Base-by-base conservation (phyloP, 192 early-diverging fungal species). In the Dissophora ornata region DNA sequence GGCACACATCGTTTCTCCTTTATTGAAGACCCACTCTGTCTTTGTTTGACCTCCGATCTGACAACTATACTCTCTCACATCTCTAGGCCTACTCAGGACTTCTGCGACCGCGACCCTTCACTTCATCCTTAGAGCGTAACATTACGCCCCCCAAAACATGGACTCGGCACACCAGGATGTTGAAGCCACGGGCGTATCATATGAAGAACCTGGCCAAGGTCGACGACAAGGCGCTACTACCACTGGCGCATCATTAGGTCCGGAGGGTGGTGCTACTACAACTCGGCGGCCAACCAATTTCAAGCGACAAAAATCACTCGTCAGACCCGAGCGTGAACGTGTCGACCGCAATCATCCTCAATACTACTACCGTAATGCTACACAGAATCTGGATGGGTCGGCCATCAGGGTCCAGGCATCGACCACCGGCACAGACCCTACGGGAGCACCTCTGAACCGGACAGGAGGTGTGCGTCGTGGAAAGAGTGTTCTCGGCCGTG, bases 241-340 rank as follows among this genome's bases (percentile, higher is more conserved):
- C 49, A 47, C 25, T 62, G 33, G 18, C 32, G 30, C 62, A 18
- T 21, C 48, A 52, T 15, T 42, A n/a, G 52, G 33, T 28, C 28
- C 36, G 2, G 61, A 63, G 12, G n/a, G 36, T 6, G 13, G 36
- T 16, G n/a, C n/a, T n/a, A 45, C 44, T n/a, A 10, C 44, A 24
- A 67, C 40, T 12, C 15, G 69, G 25, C 47, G 63, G 30, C 57
- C 63, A 1, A 69, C 57, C 40, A 62, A 57, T 32, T 74, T 77
- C 30, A 82, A 80, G 54, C 77, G 92, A 36, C 71, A 82, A 77
- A 90, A 90, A 61, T 92, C 91, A 48, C 85, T 92, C 1, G 85
- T 90, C 50, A 81, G 90, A 62, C 90, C 92, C 18, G 90, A 88
- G 62, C 79, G 89, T 60, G 88, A 88, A 25, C 82, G 82, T 49